Percentiles rank a stretch among this genome's conserved stretches.
Conservation (phyloP, 2,329 filamentous ascomycete genomes). For the Neoarthrinium moseri region DNA sequence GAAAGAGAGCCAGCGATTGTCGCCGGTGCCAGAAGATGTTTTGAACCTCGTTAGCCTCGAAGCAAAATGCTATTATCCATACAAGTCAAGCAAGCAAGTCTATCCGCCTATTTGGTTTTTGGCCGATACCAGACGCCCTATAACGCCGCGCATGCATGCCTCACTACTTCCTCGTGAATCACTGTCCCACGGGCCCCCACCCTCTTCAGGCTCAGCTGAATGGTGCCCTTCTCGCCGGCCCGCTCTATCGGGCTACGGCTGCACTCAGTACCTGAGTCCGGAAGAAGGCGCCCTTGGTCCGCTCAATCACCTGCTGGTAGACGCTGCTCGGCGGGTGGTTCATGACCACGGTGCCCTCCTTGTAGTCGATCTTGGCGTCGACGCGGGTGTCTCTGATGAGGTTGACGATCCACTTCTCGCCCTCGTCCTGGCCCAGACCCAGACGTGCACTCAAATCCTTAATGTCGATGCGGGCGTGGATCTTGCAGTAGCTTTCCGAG, state of each 20-base stretch:
- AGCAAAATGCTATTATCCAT: constrained; percentile 7
- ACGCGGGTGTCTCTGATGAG: constrained; percentile 96
- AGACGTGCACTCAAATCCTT: constrained; percentile 92
- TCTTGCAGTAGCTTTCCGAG: constrained; percentile 99
- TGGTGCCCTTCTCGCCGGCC: constrained; percentile 1
- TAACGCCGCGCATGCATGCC: constrained; percentile 11
- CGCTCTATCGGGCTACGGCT: constrained; percentile 53
- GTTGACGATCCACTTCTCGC: constrained; percentile 99
- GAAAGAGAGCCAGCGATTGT: too few relatives aligned
- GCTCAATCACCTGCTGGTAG: constrained; percentile 98
- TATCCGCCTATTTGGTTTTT: constrained; percentile 9
- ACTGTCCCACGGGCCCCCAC: too few relatives aligned
- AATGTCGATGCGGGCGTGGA: constrained; percentile 97
- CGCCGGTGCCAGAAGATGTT: too few relatives aligned
- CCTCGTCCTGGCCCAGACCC: constrained; percentile 88
- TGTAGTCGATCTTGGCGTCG: constrained; percentile 98
- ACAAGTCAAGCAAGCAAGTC: constrained; percentile 9
- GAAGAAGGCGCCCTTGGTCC: constrained; percentile 99
- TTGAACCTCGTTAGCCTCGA: neutral
- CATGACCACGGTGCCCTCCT: constrained; percentile 98
- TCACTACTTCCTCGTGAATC: neutral
- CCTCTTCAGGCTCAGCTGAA: too few relatives aligned
- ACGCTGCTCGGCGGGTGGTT: constrained; percentile 98
- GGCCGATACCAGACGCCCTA: constrained; percentile 7
- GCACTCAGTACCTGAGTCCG: constrained; percentile 87